These are phyloP conservation scores for Chlorella sp. DNA, from an alignment of 139 green algal species.

Conservation along the genomic window DNA sequence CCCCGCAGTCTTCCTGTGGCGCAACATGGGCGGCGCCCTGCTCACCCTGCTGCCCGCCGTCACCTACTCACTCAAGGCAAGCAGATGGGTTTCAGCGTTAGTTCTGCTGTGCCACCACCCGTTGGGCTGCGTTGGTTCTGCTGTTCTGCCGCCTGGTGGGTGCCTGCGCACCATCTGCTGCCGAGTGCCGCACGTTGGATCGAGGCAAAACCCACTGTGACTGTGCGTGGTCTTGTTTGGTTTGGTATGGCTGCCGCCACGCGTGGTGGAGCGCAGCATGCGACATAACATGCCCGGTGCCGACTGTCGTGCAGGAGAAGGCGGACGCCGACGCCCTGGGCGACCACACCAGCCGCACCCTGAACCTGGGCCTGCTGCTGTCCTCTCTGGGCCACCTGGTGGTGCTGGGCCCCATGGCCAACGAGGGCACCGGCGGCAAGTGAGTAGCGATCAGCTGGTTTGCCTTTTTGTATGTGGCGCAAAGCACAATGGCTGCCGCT, in stretches of 20 bases:
- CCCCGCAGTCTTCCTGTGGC: slow-evolving; percentile 45
- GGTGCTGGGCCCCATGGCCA: slow-evolving; percentile 33
- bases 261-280: too few species aligned
- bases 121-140: too few species aligned
- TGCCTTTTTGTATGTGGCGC: not conserved
- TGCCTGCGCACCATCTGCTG: too few species aligned
- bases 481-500: too few species aligned
- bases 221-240: too few species aligned
- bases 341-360: slow-evolving; percentile 26
- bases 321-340: slow-evolving; percentile 9
- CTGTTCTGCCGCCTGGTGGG: too few species aligned
- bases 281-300: too few species aligned
- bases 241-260: too few species aligned
- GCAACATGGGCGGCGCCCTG: slow-evolving; percentile 38
- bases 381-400: slow-evolving; percentile 29
- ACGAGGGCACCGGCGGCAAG: slow-evolving; percentile 29
- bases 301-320: slow-evolving; percentile 26
- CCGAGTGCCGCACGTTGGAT: too few species aligned
- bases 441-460: not conserved
- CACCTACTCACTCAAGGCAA: slow-evolving; percentile 41
- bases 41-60: slow-evolving; percentile 50
- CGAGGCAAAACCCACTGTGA: too few species aligned
- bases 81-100: too few species aligned
- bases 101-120: too few species aligned
- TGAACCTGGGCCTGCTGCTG: slow-evolving; percentile 42